Evolutionary conservation across 1,139 yeast species (phyloP), one percentile per base, ranked within the genome.

Genomic region (Geotrichum klebahnii): DNA sequence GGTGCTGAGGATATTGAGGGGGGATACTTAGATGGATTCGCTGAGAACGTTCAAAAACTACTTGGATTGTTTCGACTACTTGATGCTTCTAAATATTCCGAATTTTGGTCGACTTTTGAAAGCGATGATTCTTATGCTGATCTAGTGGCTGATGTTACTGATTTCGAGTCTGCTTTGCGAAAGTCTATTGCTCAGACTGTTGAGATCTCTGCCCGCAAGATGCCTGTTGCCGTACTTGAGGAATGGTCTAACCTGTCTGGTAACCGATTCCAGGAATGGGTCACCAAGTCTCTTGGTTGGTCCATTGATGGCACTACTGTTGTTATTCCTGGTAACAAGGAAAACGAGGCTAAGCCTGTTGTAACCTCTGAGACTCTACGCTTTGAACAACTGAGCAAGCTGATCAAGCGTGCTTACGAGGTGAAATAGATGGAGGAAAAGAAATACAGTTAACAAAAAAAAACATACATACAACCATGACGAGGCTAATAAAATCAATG

Each of bases 11-110:
- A 23, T 23, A 48, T 23, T 16, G 50, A 44, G 24, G 50, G 29
- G 33, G 42, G 28, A 10, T 54, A 52, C 44, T 51, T 46, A 28
- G 71, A 68, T 49, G 52, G 64, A 10, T 57, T 70, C 44, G 58
- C 67, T 32, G 65, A 62, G 47, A 61, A 63, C 28, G 69, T 70
- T 32, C 73, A 70, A 57, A 65, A 64, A 56, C 62, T 74, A 44
- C 65, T 68, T 44, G 53, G 63, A 9, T 60, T 72, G 24, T 71
- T 69, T 60, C 63, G 62, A 32, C 57, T 70, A 24, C 64, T 74
- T 26, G 71, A 67, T 44, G 54, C 67, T 3, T 67, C 71, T 50
- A 63, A 68, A 47, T 69, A 65, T 57, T 61, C 62, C 29, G 67
- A 64, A 49, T 70, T 70, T 60, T 70, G 74, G 74, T 50, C 58